Evolutionary conservation across 371 early-diverging fungal genomes (phyloP), one percentile per base, ranked within the genome.

Genomic region (Batkoa obscura): DNA sequence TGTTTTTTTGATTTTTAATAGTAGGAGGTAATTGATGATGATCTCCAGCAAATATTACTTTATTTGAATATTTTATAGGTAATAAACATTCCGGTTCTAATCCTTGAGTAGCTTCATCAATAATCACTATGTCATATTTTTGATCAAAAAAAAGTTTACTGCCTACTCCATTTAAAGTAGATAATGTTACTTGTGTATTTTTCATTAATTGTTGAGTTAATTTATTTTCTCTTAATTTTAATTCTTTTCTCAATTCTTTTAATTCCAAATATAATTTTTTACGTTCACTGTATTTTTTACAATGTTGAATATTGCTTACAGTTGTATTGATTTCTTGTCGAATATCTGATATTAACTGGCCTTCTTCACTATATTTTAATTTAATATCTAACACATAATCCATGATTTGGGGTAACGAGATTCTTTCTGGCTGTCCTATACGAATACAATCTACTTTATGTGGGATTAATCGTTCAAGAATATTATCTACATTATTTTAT

Each of bases 81-180:
- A 95, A 84, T 90, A 90, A 94, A 61, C 88, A 85, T 72, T 94
- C 95, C 64, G 70, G 77, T 72, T 89, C 90, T 23, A 84, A 64
- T 0, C 90, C 88, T 62, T 95, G 95, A 3, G 88, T 83, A 0
- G 87, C 86, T 68, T 95, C 97, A 63, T 97, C 99, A 59, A 98
- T 90, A 35, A 98, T 71, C 0, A 92, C 83, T 0, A 81, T 80
- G 65, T 95, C 96, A 70, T 91, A 97, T 42, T 79, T 69, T 39
- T 75, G 64, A 5, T 78, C 62, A 58, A 66, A 61, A 48, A 82
- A 66, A 10, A 60, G 74, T 45, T 68, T 71, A 36, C 75, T 69
- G 5, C 72, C 86, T 58, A 71, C 72, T 3, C 75, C 79, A 43
- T 79, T 82, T 35, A 82, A 57, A 0, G 82, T 82, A 10, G 78